These are phyloP conservation scores for Obelidium mucronatum DNA, from an alignment of 192 early-diverging fungal genomes.

Conservation along the genomic window DNA sequence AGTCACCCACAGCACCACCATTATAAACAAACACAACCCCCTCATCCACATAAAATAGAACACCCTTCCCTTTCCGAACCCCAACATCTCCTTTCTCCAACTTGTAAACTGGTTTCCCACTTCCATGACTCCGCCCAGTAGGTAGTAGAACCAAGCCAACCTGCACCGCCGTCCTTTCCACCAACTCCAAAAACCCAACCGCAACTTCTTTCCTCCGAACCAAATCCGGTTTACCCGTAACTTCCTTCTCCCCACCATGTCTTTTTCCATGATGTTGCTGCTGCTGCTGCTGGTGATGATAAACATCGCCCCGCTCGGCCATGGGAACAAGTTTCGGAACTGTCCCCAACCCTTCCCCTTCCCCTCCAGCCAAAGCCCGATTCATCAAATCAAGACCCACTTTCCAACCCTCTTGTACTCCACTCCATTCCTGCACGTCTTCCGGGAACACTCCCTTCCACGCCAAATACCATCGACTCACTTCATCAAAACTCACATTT, in stretches of 20 bases:
- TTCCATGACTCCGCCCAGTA: slow-evolving; percentile 52
- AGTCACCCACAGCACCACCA: slow-evolving; percentile 40
- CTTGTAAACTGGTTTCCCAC: slow-evolving; percentile 65
- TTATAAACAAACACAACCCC: slow-evolving; percentile 65
- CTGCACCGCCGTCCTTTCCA: slow-evolving; percentile 63
- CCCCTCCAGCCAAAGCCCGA: slow-evolving; percentile 31
- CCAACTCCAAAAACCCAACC: slow-evolving; percentile 63
- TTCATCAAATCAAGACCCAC: slow-evolving; percentile 80
- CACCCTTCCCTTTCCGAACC: slow-evolving; percentile 47
- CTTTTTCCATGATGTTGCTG: background rate
- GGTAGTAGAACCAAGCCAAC: slow-evolving; percentile 63
- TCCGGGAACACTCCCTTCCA: slow-evolving; percentile 67
- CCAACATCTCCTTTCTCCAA: slow-evolving; percentile 53
- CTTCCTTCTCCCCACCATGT: slow-evolving; percentile 13
- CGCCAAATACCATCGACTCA: slow-evolving; percentile 71
- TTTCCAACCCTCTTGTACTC: slow-evolving; percentile 64
- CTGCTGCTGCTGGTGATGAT: background rate
- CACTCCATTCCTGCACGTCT: slow-evolving; percentile 47
- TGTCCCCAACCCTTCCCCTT: slow-evolving; percentile 40
- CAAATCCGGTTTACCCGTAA: slow-evolving; percentile 30
- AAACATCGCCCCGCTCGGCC: slow-evolving; percentile 36
- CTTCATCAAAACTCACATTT: slow-evolving; percentile 63
- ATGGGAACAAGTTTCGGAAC: slow-evolving; percentile 42
- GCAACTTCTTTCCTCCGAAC: slow-evolving; percentile 36
- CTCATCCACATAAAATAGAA: slow-evolving; percentile 67